A percentile compares a stretch with the other conserved stretches of the same genome.
Evolutionary conservation across 495 filamentous ascomycete species (phyloP).

Genomic region (Aspergillus olivimuriae): DNA sequence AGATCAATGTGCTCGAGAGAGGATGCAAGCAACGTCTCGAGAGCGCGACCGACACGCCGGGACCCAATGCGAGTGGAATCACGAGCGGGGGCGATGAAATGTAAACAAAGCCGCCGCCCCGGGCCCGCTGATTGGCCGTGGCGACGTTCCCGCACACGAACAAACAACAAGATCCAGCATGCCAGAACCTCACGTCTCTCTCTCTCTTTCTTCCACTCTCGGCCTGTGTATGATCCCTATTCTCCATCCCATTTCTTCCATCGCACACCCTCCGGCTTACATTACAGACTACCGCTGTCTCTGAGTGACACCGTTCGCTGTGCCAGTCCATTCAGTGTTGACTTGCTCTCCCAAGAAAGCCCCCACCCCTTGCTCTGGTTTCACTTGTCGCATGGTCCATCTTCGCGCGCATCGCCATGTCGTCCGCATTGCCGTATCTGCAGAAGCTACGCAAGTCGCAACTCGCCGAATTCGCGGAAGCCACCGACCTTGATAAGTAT

Average conservation of each 20-base stretch:
- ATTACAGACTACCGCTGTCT: too few relatives aligned
- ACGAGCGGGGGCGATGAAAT: constrained; percentile 1
- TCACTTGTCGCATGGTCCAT: constrained; percentile 39
- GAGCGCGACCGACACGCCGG: too few relatives aligned
- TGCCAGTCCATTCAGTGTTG: constrained; percentile 1
- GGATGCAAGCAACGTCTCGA: too few relatives aligned
- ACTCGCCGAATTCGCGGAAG: constrained; percentile 65
- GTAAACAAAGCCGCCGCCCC: constrained; percentile 16
- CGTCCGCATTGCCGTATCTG: constrained; percentile 60
- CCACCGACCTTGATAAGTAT: constrained; percentile 69
- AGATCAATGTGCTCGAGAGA: too few relatives aligned
- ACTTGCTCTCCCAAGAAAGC: background rate
- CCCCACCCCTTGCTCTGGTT: constrained; percentile 16
- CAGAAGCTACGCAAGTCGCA: constrained; percentile 79
- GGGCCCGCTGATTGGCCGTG: background rate
- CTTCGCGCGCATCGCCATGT: constrained; percentile 39
- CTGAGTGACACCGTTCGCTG: too few relatives aligned
- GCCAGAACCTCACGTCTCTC: constrained; percentile 1
- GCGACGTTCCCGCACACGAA: background rate
- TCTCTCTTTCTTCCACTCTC: background rate
- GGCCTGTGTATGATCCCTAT: constrained; percentile 5
- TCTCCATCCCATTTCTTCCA: background rate
- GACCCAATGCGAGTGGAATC: background rate
- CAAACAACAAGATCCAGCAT: background rate
- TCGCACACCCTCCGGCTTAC: too few relatives aligned